Evolutionary conservation across 768 basidiomycete genomes (phyloP).

Genomic region (Tulasnella sp.): DNA sequence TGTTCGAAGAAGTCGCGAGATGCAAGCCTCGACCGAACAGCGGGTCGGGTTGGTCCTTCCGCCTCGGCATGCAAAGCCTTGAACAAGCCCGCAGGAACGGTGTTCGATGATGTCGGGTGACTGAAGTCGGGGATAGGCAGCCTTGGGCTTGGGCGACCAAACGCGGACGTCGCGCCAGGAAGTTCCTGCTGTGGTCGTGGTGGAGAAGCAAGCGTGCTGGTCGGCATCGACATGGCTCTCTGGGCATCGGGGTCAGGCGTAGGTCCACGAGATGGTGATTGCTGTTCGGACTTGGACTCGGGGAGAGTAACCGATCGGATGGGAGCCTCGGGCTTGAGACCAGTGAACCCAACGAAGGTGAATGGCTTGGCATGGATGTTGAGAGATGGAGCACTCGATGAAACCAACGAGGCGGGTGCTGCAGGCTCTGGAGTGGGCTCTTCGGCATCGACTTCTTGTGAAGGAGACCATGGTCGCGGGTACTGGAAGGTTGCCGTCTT

Average conservation of each 20-base stretch:
- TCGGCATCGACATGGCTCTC: slow-evolving; percentile 24
- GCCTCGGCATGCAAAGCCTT: slow-evolving; percentile 57
- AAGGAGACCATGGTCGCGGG: slow-evolving; percentile 23
- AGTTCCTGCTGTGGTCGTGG: background rate
- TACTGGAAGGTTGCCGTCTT: slow-evolving; percentile 21
- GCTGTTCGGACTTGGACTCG: slow-evolving; percentile 11
- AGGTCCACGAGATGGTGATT: background rate
- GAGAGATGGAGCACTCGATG: slow-evolving; percentile 33
- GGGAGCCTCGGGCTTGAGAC: background rate
- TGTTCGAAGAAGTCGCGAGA: slow-evolving; percentile 61
- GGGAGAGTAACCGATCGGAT: background rate
- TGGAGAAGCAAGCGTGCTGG: slow-evolving; percentile 17
- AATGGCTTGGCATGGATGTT: slow-evolving; percentile 57
- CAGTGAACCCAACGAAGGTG: slow-evolving; percentile 53
- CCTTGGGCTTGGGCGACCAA: background rate
- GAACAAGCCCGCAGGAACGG: slow-evolving; percentile 81
- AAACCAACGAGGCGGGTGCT: background rate
- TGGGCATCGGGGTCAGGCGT: background rate
- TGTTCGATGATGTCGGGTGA: slow-evolving; percentile 61
- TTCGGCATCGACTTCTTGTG: background rate
- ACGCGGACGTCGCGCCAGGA: background rate
- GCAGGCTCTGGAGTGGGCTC: background rate
- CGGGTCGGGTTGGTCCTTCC: slow-evolving; percentile 65
- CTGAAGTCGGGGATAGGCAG: slow-evolving; percentile 57
- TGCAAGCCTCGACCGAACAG: slow-evolving; percentile 58